Conservation (phyloP, 768 basidiomycete species). For the Russula vinacea region DNA sequence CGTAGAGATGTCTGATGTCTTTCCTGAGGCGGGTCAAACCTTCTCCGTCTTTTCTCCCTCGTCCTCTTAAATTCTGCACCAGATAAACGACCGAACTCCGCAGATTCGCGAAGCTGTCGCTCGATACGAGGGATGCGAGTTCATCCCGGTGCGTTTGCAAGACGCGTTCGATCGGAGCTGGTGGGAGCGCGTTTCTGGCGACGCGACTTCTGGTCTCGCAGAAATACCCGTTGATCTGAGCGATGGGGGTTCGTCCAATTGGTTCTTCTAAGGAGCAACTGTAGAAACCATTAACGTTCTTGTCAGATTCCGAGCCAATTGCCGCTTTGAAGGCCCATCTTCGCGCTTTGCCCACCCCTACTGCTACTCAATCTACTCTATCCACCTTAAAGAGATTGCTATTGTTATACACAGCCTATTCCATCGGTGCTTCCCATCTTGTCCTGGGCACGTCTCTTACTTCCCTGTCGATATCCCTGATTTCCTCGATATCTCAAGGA, state of each 20-base stretch:
- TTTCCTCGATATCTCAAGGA: constrained; percentile 72
- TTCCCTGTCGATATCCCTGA: constrained; percentile 67
- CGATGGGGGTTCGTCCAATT: constrained; percentile 46
- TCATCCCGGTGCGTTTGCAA: constrained; percentile 63
- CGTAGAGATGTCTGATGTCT: constrained; percentile 62
- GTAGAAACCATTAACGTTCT: constrained; percentile 15
- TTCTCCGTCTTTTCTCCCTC: not conserved
- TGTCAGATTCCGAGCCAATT: constrained; percentile 30
- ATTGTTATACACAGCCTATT: constrained; percentile 60
- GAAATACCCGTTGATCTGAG: constrained; percentile 47
- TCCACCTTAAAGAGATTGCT: constrained; percentile 63
- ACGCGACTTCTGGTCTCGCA: constrained; percentile 25
- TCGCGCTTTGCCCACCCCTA: constrained; percentile 67
- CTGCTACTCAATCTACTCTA: constrained; percentile 59
- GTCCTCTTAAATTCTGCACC: constrained; percentile 6
- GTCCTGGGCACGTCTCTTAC: constrained; percentile 79
- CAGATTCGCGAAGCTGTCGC: constrained; percentile 48
- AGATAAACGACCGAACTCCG: constrained; percentile 57
- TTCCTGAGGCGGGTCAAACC: constrained; percentile 51
- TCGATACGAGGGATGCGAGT: constrained; percentile 51
- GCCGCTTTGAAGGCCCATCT: constrained; percentile 51
- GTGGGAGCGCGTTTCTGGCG: constrained; percentile 54
- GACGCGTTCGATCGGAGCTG: constrained; percentile 68
- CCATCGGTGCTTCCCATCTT: constrained; percentile 64
- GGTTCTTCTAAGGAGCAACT: constrained; percentile 2